These are phyloP conservation scores for Akanthomyces lecanii DNA, from an alignment of 2,329 filamentous ascomycete genomes.

Conservation along the genomic window DNA sequence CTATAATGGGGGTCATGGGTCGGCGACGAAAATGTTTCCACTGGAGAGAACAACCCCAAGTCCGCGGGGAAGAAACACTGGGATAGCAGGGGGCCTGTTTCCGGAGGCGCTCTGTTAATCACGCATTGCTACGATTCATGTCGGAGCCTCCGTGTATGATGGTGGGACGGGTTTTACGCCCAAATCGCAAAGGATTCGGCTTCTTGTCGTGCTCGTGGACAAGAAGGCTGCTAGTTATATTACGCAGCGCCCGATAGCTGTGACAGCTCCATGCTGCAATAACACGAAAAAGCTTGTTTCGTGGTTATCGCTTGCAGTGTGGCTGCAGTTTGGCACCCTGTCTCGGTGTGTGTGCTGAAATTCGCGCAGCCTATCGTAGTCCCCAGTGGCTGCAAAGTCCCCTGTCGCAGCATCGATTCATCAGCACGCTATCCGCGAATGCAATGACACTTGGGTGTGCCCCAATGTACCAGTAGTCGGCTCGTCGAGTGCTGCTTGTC, in stretches of 20 bases:
- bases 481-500: neutral
- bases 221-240: neutral
- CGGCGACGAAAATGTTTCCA: neutral
- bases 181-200: neutral
- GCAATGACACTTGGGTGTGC: neutral
- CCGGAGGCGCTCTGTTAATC: neutral
- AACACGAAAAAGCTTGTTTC: neutral
- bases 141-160: constrained; percentile 1
- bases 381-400: neutral
- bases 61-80: constrained; percentile 7
- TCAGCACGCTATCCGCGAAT: neutral
- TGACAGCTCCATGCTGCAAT: neutral
- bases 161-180: neutral
- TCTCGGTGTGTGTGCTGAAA: neutral
- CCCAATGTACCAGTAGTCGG: neutral
- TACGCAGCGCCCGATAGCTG: no score
- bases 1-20: neutral
- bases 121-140: constrained; percentile 7
- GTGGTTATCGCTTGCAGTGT: neutral
- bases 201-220: neutral
- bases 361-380: neutral
- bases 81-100: neutral
- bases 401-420: neutral
- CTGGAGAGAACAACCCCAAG: neutral
- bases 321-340: neutral